phyloP scores from a whole-genome alignment of 306 rosid species.

The Alnus rubra region DNA sequence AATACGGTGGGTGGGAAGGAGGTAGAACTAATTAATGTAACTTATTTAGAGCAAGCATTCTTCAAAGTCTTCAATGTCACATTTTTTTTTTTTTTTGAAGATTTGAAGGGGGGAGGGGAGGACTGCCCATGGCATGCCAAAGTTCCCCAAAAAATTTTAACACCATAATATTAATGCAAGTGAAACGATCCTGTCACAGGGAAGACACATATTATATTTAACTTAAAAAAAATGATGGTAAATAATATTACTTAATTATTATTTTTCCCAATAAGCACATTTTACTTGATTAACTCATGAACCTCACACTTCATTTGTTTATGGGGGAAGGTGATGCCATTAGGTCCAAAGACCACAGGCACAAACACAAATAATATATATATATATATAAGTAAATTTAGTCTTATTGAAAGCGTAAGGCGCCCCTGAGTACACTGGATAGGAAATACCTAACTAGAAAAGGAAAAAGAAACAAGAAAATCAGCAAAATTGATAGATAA shows the following conservation, averaged over 20 bases:
- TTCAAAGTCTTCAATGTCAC: not conserved
- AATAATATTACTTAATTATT: not conserved
- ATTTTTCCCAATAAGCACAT: not conserved
- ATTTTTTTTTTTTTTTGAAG: not conserved
- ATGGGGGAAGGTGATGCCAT: not conserved
- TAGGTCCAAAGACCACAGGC: not conserved
- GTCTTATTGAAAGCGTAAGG: too few relatives aligned
- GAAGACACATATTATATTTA: not conserved
- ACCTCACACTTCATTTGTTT: not conserved
- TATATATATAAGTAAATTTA: too few relatives aligned
- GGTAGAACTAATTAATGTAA: not conserved
- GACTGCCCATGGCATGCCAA: not conserved
- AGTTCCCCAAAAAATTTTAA: not conserved
- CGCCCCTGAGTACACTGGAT: too few relatives aligned
- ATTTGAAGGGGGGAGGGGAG: not conserved
- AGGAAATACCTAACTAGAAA: too few relatives aligned
- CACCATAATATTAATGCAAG: not conserved
- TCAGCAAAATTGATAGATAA: too few relatives aligned
- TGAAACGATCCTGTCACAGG: not conserved
- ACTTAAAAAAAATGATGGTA: not conserved
- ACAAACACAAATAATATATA: not conserved
- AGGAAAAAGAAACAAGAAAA: too few relatives aligned
- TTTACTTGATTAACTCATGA: not conserved
- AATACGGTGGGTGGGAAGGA: not conserved
- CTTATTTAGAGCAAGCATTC: not conserved